These are phyloP conservation scores for Torulaspora gathmanii DNA, from an alignment of 805 yeast genomes.

Conservation along the genomic window DNA sequence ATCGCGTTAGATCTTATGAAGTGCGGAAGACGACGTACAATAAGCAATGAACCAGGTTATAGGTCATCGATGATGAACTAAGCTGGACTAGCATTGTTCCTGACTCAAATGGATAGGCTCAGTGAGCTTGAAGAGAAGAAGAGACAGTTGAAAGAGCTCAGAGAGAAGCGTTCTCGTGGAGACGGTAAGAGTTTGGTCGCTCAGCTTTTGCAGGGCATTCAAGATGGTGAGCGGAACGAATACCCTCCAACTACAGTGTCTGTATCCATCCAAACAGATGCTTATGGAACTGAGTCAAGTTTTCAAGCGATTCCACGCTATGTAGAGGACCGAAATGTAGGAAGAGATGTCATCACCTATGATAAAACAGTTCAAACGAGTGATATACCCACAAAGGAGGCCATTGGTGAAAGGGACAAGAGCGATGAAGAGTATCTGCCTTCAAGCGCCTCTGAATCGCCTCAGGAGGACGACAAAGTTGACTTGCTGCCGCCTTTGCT, in stretches of 20 bases:
- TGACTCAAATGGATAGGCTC: slow-evolving; percentile 31
- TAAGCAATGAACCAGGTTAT: neutral
- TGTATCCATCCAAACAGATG: slow-evolving; percentile 25
- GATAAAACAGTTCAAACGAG: slow-evolving; percentile 26
- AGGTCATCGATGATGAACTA: neutral
- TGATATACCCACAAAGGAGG: slow-evolving; percentile 7
- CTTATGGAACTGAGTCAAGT: neutral
- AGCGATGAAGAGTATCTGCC: neutral
- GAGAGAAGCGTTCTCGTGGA: slow-evolving; percentile 38
- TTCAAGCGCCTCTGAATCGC: neutral
- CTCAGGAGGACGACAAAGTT: neutral
- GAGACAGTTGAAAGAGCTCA: slow-evolving; percentile 47
- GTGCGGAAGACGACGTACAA: neutral
- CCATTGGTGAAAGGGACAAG: neutral
- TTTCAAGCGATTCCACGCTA: neutral
- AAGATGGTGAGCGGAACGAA: neutral
- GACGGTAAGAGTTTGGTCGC: slow-evolving; percentile 9
- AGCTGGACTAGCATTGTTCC: neutral
- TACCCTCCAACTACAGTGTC: slow-evolving; percentile 13
- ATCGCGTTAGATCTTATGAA: neutral
- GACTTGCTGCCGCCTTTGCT: slow-evolving; percentile 5
- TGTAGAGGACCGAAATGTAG: neutral
- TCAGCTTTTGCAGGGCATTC: slow-evolving; percentile 9
- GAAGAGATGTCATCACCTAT: slow-evolving; percentile 17
- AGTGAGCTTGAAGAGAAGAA: slow-evolving; percentile 49